These are phyloP conservation scores for Plasmodium vivax DNA, from an alignment of 169 alveolate genomes.

Conservation along the genomic window DNA sequence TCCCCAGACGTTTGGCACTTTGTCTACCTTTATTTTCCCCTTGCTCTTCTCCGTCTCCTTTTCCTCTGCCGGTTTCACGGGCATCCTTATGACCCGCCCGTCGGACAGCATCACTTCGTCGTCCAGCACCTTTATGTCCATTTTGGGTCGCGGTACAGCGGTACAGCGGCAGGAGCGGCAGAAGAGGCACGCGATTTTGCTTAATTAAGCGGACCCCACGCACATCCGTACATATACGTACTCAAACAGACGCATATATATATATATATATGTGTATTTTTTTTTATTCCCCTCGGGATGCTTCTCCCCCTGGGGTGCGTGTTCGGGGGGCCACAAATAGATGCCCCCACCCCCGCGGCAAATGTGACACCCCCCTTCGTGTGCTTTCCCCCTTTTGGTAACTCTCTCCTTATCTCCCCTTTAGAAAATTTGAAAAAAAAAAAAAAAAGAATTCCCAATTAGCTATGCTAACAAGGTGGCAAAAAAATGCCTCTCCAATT, in stretches of 20 bases:
- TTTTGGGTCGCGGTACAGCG: neutral
- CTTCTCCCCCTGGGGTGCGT: neutral
- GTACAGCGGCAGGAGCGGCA: neutral
- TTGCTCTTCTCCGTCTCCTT: constrained; percentile 37
- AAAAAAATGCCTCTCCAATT: too few species aligned
- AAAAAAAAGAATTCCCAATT: neutral
- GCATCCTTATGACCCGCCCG: constrained; percentile 75
- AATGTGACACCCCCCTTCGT: neutral
- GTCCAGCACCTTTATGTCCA: constrained; percentile 58
- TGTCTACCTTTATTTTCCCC: constrained; percentile 75
- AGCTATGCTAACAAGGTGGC: neutral
- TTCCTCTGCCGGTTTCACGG: constrained; percentile 33
- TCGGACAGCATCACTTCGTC: constrained; percentile 78
- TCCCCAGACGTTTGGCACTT: constrained; percentile 85
- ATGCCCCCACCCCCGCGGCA: neutral
- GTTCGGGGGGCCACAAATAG: neutral
- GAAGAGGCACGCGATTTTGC: neutral
- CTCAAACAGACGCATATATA: neutral
- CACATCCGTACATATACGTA: neutral
- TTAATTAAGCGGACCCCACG: neutral
- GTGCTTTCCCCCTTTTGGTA: neutral
- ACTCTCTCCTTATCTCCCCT: too few species aligned
- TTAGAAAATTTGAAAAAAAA: too few species aligned
- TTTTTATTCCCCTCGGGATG: neutral
- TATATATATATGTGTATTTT: neutral